Evolutionary conservation across 768 basidiomycete species (phyloP), one percentile per base, ranked within the genome.

Genomic region (Leccinum imitatum): DNA sequence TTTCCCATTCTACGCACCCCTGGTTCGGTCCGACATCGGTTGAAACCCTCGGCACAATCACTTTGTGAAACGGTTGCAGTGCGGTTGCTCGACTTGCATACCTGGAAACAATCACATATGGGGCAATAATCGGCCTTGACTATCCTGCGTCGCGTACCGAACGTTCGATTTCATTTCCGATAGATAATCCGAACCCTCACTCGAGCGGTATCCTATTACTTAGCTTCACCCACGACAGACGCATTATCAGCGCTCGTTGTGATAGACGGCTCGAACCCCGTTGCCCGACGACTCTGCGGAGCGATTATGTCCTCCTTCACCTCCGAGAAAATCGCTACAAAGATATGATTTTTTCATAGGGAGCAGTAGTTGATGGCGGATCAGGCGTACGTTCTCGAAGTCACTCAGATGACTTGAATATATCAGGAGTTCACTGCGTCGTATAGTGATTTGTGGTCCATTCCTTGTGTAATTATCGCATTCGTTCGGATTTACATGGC

Each of bases 311-410:
- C 76, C 23, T 23, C 82, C 81, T 47, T 77, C 73, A 5, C 83
- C 83, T 41, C 81, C 79, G 1, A 83, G 81, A 51, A 83, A 84
- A 59, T 85, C 83, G 10, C 82, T 82, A 47, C 4, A 50, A 4
- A 15, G 9, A 53, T 7, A 27, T 27, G 15, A 5, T 33, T 33
- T 31, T 17, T 44, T n/a, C 17, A n/a, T 44, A 44, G 4, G n/a
- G 41, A 0, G 2, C 2, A 44, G 9, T n/a, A n/a, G n/a, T 44
- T 33, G 9, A 44, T 44, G n/a, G 41, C 51, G 27, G 50, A 50
- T 53, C 23, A 27, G 25, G 35, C 2, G 1, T 31, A 47, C 1
- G 19, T 23, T 39, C 48, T 50, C 48, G 47, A 48, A n/a, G 41
- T 44, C 4, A 39, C 35, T 37, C 14, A 6, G 35, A 37, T 37